phyloP scores from a whole-genome alignment of 164 flowering plant species.

The Litsea cubeba region DNA sequence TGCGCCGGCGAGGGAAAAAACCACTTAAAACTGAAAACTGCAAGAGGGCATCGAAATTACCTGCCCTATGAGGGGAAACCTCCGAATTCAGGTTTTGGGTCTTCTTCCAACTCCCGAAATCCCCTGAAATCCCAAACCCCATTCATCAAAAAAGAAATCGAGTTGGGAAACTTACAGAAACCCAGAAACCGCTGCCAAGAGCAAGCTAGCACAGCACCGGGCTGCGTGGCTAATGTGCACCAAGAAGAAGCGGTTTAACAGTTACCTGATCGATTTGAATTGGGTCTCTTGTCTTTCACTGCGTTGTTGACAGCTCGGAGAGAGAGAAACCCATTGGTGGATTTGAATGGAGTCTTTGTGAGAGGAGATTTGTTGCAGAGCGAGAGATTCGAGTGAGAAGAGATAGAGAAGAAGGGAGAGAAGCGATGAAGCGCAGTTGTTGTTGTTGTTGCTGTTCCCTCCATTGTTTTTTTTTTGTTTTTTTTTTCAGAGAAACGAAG shows the following conservation, averaged over 20 bases:
- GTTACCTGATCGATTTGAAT: background rate
- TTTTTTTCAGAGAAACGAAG: background rate
- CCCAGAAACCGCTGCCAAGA: background rate
- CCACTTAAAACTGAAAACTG: background rate
- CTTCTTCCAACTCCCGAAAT: background rate
- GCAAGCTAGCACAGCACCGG: background rate
- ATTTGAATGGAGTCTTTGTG: background rate
- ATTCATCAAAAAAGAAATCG: too few species aligned
- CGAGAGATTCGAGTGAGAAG: background rate
- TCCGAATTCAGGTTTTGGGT: slow-evolving; percentile 1
- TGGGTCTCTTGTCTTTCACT: background rate
- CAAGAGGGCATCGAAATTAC: slow-evolving; percentile 16
- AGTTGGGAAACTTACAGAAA: background rate
- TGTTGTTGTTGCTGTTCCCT: slow-evolving; percentile 5
- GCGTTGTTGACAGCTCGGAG: background rate
- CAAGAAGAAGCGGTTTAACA: background rate
- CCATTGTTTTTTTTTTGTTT: background rate
- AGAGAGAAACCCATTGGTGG: background rate
- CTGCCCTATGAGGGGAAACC: slow-evolving; percentile 89
- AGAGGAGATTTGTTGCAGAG: background rate
- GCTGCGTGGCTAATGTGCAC: slow-evolving; percentile 1
- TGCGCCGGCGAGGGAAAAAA: background rate
- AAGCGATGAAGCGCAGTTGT: background rate
- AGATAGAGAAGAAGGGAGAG: background rate
- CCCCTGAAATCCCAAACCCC: slow-evolving; percentile 1